Evolutionary conservation across 2,329 filamentous ascomycete genomes (phyloP), one percentile per base, ranked within the genome.

Genomic region (Calonectria hongkongensis): DNA sequence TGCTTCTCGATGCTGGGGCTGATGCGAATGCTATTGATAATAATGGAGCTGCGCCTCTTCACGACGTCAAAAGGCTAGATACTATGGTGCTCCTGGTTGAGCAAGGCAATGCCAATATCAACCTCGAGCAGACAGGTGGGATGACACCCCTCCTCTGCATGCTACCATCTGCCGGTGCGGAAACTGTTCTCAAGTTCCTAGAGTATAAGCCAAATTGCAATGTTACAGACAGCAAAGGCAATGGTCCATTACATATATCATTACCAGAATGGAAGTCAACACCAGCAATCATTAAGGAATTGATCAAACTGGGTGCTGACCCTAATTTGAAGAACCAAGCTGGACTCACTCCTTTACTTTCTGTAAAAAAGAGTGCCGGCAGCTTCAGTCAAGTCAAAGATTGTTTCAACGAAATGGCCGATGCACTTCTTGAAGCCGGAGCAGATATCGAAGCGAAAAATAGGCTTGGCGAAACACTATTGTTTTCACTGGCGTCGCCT

Each of bases 31-130:
- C 70, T 1, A 66, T 68, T 10, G 65, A 77, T 21, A 25, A 43
- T 13, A 9, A 39, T 13, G 78, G 80, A 1, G 9, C 56, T 45
- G 70, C 77, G 4, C 79, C 71, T 3, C 66, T 82, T 2, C 79
- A 81, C 21, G 15, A 27, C 4, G 28, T n/a, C 2, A 28, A 15
- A 0, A 18, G 30, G 0, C 3, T 27, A 10, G 74, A 79, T 4
- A 70, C 68, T 7, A 30, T 82, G 12, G 56, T 47, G 2, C 69
- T 80, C 18, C 73, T 84, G 0, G 51, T 82, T 7, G 71, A 81
- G 30, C 47, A 73, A 2, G 77, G 77, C 1, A 66, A 77, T 18
- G 76, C 73, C 1, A 58, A 81, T 25, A 71, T 83, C 41, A 79
- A 84, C 50, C 70, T 74, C 10, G 64, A 41, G 27, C 60, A 64